phyloP scores from a whole-genome alignment of 257 asterid genomes.

The Primulina eburnea region DNA sequence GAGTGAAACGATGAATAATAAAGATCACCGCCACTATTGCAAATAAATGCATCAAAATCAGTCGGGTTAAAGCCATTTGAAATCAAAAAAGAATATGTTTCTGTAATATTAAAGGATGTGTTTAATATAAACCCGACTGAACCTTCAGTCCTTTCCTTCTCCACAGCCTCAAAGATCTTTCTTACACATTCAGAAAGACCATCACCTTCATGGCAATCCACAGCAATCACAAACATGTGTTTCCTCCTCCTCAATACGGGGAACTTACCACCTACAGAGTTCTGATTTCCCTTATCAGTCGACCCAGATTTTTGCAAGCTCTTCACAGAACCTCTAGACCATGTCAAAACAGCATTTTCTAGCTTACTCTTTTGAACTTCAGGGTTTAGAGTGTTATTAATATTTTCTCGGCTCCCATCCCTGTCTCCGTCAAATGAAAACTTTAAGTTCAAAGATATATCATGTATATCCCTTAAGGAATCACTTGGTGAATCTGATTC shows the following conservation, averaged over 20 bases:
- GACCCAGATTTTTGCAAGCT: slow-evolving; percentile 51
- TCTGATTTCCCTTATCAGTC: slow-evolving; percentile 54
- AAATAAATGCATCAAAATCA: slow-evolving; percentile 90
- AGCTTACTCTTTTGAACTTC: slow-evolving; percentile 43
- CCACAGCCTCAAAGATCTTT: slow-evolving; percentile 68
- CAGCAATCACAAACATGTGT: slow-evolving; percentile 79
- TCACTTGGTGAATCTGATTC: slow-evolving; percentile 98
- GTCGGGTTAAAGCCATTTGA: slow-evolving; percentile 67
- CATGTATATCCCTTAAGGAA: slow-evolving; percentile 90
- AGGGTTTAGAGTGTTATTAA: slow-evolving; percentile 48
- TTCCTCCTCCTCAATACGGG: slow-evolving; percentile 90
- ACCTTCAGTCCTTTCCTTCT: slow-evolving; percentile 80
- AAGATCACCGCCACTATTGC: slow-evolving; percentile 98
- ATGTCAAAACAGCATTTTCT: slow-evolving; percentile 67
- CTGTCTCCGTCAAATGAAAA: slow-evolving; percentile 87
- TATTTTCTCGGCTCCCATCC: slow-evolving; percentile 49
- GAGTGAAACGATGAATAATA: slow-evolving; percentile 72
- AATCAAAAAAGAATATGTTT: slow-evolving; percentile 56
- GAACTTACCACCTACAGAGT: slow-evolving; percentile 67
- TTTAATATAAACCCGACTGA: slow-evolving; percentile 81
- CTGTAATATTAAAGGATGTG: slow-evolving; percentile 67
- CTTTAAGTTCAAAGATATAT: slow-evolving; percentile 85
- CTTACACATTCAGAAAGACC: slow-evolving; percentile 76
- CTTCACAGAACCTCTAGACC: slow-evolving; percentile 65
- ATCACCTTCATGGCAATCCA: slow-evolving; percentile 58